phyloP scores from a whole-genome alignment of 345 rosid species.

The Trapa incisa region DNA sequence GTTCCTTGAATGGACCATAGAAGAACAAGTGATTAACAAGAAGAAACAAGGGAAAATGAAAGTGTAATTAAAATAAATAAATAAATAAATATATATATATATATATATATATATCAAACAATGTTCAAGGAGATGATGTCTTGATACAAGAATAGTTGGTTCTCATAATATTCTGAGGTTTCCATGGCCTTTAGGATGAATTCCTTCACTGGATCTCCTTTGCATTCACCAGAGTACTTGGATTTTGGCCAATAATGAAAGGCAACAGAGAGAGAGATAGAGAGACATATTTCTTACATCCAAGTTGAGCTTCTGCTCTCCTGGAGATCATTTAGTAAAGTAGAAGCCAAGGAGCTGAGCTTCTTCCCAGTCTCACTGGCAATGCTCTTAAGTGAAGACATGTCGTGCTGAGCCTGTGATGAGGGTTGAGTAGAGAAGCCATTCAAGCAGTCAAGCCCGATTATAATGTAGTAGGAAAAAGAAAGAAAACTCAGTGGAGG shows the following conservation, averaged over 20 bases:
- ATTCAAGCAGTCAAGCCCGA: not conserved
- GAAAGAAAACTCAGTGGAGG: not conserved
- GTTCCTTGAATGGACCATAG: no score
- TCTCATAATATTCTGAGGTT: not conserved
- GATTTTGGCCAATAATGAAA: not conserved
- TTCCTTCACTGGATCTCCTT: not conserved
- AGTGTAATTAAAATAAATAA: no score
- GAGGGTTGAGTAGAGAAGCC: not conserved
- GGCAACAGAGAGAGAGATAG: not conserved
- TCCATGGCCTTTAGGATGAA: not conserved
- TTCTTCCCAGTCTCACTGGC: constrained; percentile 94
- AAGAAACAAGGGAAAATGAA: no score
- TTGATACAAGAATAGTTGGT: not conserved
- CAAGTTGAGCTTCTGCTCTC: constrained; percentile 26
- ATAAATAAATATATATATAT: no score
- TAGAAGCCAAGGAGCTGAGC: constrained; percentile 70
- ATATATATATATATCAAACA: not conserved
- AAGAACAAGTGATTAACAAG: no score
- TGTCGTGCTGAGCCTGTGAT: constrained; percentile 80
- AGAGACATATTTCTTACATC: constrained; percentile 19
- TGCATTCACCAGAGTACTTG: not conserved
- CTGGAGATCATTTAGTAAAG: constrained; percentile 67
- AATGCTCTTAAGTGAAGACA: constrained; percentile 67
- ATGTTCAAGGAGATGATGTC: not conserved
- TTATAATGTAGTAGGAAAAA: not conserved